phyloP scores from a whole-genome alignment of 2,329 filamentous ascomycete genomes.

The Aspergillus sojae region DNA sequence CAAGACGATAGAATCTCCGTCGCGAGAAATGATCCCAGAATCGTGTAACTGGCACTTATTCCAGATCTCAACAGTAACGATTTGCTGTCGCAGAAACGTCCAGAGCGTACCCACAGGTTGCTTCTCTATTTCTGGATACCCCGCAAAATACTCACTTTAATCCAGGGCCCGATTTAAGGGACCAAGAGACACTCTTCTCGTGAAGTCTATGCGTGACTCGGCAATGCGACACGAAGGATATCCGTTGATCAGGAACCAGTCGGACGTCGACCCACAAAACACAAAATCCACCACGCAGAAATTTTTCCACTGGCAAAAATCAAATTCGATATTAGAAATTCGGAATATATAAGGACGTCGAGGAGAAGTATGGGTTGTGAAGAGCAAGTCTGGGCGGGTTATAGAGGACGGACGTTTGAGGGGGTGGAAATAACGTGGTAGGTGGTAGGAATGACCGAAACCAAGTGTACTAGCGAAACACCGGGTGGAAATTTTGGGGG shows the following conservation, averaged over 20 bases:
- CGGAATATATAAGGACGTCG: not conserved
- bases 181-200: not conserved
- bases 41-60: slow-evolving; percentile 6
- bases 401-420: slow-evolving; percentile 6
- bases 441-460: slow-evolving; percentile 15
- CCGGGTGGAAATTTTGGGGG: slow-evolving; percentile 5
- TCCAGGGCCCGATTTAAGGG: not conserved
- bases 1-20: slow-evolving; percentile 11
- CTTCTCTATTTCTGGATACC: not conserved
- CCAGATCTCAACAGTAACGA: not conserved
- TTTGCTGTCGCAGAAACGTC: not conserved
- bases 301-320: not conserved
- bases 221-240: slow-evolving; percentile 7
- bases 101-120: not conserved
- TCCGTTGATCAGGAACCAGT: not conserved
- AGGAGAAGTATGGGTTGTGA: not conserved
- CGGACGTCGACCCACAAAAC: slow-evolving; percentile 1
- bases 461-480: slow-evolving; percentile 8
- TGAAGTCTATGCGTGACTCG: not conserved
- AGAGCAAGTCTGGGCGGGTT: not conserved
- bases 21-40: not conserved
- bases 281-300: not conserved
- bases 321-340: slow-evolving; percentile 1
- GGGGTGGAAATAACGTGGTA: slow-evolving; percentile 9
- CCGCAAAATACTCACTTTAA: not conserved